Conservation (phyloP, 1,139 yeast species). For the Yamadazyma triangularis region DNA sequence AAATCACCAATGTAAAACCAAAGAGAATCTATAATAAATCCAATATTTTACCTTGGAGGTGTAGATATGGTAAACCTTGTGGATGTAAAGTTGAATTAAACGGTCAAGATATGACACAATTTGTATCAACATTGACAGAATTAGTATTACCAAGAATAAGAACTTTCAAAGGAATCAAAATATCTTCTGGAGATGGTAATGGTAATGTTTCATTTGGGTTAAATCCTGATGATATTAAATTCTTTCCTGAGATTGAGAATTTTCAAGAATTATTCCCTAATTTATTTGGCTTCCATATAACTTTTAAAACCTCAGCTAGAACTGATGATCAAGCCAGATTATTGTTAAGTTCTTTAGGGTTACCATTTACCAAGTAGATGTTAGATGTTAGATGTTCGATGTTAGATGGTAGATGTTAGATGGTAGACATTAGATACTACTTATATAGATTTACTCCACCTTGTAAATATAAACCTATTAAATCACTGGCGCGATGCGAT, state of each 20-base stretch:
- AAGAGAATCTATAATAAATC: slow-evolving; percentile 66
- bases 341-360: slow-evolving; percentile 74
- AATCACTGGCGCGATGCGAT: no score
- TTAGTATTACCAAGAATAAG: slow-evolving; percentile 90
- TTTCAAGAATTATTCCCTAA: slow-evolving; percentile 89
- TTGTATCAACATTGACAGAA: slow-evolving; percentile 81
- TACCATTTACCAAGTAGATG: slow-evolving; percentile 59
- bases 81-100: slow-evolving; percentile 81
- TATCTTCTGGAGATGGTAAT: slow-evolving; percentile 72
- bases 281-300: slow-evolving; percentile 81
- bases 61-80: slow-evolving; percentile 84
- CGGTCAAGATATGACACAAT: slow-evolving; percentile 85
- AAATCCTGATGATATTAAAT: slow-evolving; percentile 68
- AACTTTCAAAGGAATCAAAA: slow-evolving; percentile 76
- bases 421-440: no score
- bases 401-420: no score
- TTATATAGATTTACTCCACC: no score
- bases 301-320: slow-evolving; percentile 84
- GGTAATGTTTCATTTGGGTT: slow-evolving; percentile 90
- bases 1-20: slow-evolving; percentile 88
- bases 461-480: no score
- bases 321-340: slow-evolving; percentile 91
- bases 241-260: slow-evolving; percentile 90
- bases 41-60: slow-evolving; percentile 82
- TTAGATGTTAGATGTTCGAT: no score